Base-by-base conservation (phyloP, 2,329 filamentous ascomycete species). In the Onygenales sp. region DNA sequence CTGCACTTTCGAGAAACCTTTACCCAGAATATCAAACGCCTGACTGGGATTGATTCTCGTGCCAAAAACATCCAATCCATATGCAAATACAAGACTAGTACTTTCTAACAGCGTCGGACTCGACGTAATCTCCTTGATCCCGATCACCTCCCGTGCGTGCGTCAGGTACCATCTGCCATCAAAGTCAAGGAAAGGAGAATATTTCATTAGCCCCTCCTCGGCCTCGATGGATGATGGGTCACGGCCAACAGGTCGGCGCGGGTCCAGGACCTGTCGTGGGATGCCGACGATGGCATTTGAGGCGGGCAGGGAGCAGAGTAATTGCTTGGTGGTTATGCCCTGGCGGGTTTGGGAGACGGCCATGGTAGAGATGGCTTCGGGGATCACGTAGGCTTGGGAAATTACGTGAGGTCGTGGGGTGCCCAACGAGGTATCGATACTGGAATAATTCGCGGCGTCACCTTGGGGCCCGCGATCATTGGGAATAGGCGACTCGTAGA, bases 1-100 rank as follows among this genome's bases (percentile, higher is more conserved):
- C 61, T 90, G 87, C 53, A 90, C 66, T 76, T 95, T 96, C 67
- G 92, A 93, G 70, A 98, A 98, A 2, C 89, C 88, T 71, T 90
- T 93, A 57, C 90, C 93, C 13, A 98, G 74, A 43, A 97, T 83
- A 72, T 98, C 93, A 69, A 98, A 98, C 13, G 87, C 81, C 61
- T 87, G 83, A 69, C 89, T 95, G 0, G 93, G 93, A n/a, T 86
- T 82, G 9, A 94, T 81, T 51, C 90, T 78, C 1, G 90, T 92
- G 11, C 87, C 90, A 60, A 94, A 98, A 2, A 97, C 75, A 67
- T 98, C 93, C 11, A 89, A 69, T 3, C 93, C 93, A 64, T 87
- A 95, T 0, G 89, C 90, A 63, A 96, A 86, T 10, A 98, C 80
- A 53, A 97, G 69, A 63, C 87, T 92, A 1, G 93, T 97, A 71